Base-by-base conservation (phyloP, 306 rosid species). In the Corylus heterophylla region DNA sequence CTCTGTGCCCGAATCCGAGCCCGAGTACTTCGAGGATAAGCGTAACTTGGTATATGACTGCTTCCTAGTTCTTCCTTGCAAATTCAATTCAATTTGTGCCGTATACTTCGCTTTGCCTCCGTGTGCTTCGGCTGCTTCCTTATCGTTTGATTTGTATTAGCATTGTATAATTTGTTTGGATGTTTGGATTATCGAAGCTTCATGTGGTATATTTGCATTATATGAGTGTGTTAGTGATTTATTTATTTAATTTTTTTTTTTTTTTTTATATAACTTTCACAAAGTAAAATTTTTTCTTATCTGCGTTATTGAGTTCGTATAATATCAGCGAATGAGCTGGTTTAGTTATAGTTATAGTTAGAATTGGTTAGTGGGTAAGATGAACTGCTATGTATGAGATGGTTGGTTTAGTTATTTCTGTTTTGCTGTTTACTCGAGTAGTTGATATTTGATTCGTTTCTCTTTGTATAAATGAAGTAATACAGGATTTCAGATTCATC, bases 11-110 rank as follows among this genome's bases (percentile, higher is more conserved):
- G 76, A 81, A 44, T 25, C 84, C 64, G 83, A 87, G 42, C 87
- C 87, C 9, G 85, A 87, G 50, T 87, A 80, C 85, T 82, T 87
- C 66, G 83, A 87, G 80, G 90, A 87, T 49, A 78, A 85, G 80
- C 90, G 90, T 64, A 87, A 87, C 81, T 85, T 87, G 88, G 90
- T 87, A 79, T 6, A 16, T 29, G 67, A 31, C 11, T 10, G 18
- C 31, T 27, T n/a, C 49, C 47, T 73, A 17, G 48, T 73, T 37
- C 1, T 29, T n/a, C 11, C 25, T 18, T 73, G 45, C 52, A 18
- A 31, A 73, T 58, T 74, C 25, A 47, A 55, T 80, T 1, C 10
- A 54, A 18, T n/a, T 35, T 22, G 20, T 47, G 27, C 17, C 8
- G 8, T 16, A 7, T 55, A 68, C 20, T 47, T 70, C 44, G 5